A percentile compares a stretch with the other conserved stretches of the same genome.
Evolutionary conservation across 164 flowering plant genomes (phyloP).

Genomic region (Vitis vinifera): ASM3070453v1 NC_081809.1:22703501-22704000

Average conservation of each 20-base stretch:
- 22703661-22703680: conserved; percentile 41
- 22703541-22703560: neutral
- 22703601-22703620: conserved; percentile 34
- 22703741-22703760: neutral
- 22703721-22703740: neutral
- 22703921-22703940: too few relatives aligned
- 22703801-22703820: neutral
- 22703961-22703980: too few relatives aligned
- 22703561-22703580: neutral
- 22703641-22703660: conserved; percentile 42
- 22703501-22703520: conserved; percentile 44
- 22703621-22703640: conserved; percentile 59
- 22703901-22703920: too few relatives aligned
- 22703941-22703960: too few relatives aligned
- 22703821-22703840: too few relatives aligned
- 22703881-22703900: too few relatives aligned
- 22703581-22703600: neutral
- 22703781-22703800: neutral
- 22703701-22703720: neutral
- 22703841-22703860: too few relatives aligned
- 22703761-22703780: neutral
- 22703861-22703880: too few relatives aligned
- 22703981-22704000: too few relatives aligned
- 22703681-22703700: neutral
- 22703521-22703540: neutral